Evolutionary conservation across 768 basidiomycete genomes (phyloP).

Genomic region (Lactarius quietus): DNA sequence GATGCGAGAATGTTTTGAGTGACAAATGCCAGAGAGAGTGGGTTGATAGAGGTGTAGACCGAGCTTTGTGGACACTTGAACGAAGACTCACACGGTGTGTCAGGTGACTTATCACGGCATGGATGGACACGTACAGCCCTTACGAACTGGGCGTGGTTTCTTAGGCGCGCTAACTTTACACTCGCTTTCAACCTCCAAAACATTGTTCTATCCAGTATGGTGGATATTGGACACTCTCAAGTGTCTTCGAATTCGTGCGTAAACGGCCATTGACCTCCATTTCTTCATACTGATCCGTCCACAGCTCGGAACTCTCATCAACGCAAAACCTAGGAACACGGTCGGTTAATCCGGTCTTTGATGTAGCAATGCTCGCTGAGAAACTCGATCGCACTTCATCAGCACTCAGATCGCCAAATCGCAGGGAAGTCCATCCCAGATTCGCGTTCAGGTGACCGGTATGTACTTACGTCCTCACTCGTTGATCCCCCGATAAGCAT

Average conservation of each 20-base stretch:
- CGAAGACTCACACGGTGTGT: too few relatives aligned
- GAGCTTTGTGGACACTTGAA: neutral
- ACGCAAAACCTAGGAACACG: neutral
- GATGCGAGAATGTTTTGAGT: constrained; percentile 18
- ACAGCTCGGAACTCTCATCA: neutral
- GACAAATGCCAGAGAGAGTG: too few relatives aligned
- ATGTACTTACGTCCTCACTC: neutral
- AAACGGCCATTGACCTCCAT: neutral
- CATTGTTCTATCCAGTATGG: neutral
- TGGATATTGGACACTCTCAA: neutral
- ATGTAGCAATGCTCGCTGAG: neutral
- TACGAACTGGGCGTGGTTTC: too few relatives aligned
- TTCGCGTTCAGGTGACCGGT: neutral
- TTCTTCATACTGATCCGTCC: neutral
- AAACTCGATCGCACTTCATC: neutral
- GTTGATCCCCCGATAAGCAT: neutral
- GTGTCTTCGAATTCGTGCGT: neutral
- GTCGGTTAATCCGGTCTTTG: neutral
- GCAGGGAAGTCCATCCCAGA: neutral
- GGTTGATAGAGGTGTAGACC: too few relatives aligned
- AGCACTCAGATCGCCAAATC: neutral
- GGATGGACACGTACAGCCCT: too few relatives aligned
- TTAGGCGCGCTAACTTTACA: neutral
- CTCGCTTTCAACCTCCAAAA: neutral
- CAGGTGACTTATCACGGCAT: too few relatives aligned